Percentiles rank a stretch among this genome's conserved stretches.
Conservation (phyloP, 2,329 filamentous ascomycete species). For the Coniella vitis region DNA sequence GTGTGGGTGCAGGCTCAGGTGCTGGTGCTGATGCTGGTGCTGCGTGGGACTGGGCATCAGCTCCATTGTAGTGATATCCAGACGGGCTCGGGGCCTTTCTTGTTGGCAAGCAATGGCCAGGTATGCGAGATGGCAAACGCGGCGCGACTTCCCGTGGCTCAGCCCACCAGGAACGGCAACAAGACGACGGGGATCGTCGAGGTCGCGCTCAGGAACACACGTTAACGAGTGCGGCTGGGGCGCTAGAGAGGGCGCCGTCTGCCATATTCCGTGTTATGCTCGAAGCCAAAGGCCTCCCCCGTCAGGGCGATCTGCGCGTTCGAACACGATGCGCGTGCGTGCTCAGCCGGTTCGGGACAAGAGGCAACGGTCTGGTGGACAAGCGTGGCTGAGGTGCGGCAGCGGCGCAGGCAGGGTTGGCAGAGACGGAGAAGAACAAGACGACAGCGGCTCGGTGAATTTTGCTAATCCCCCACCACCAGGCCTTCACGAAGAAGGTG, state of each 20-base stretch:
- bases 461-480: constrained; percentile 9
- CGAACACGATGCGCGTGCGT: too few species aligned
- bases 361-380: too few species aligned
- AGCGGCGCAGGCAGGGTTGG: neutral
- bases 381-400: neutral
- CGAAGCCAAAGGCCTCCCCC: too few species aligned
- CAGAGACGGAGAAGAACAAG: neutral
- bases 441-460: neutral
- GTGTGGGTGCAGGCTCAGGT: neutral
- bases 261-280: too few species aligned
- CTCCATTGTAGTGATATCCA: constrained; percentile 6
- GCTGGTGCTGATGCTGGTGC: neutral
- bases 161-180: too few species aligned
- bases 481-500: constrained; percentile 14
- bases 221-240: too few species aligned
- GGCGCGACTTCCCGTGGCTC: too few species aligned
- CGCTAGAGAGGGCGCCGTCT: too few species aligned
- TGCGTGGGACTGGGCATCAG: constrained; percentile 13
- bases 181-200: too few species aligned
- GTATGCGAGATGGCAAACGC: neutral
- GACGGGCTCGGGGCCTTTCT: neutral
- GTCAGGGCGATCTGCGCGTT: too few species aligned
- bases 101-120: neutral
- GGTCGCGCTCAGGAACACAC: too few species aligned
- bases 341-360: too few species aligned